Base-by-base conservation (phyloP, 257 asterid species). In the Solanum neorickii region DNA sequence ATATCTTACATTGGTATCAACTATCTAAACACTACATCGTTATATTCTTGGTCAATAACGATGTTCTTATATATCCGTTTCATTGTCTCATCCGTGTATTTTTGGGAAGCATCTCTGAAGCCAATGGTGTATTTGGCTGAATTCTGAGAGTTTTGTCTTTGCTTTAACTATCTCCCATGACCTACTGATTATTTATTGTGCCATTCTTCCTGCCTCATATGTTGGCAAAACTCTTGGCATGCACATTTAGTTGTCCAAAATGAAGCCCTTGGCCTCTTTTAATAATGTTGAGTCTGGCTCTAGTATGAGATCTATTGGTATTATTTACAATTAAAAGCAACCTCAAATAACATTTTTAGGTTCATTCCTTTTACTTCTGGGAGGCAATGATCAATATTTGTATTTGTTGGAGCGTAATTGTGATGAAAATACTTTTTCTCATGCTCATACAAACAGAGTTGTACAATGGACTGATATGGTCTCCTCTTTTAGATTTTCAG, bases 401-500 rank as follows among this genome's bases (percentile, higher is more conserved):
- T 80, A 16, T 80, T 49, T 80, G 44, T 47, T 27, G 16, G 1
- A 15, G 84, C 41, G 11, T 13, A 46, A 20, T 47, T 46, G 66
- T 47, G 41, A 47, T 78, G 42, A 46, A 27, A 46, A 47, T 78
- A 18, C 44, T 47, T 49, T 47, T 78, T 29, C 25, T 80, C 68
- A 49, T 49, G 66, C 69, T 80, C 68, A 27, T 80, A 29, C 68
- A 80, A 80, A 25, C 42, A 16, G 27, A 47, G 66, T 27, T 25
- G 62, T 47, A 11, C 16, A 16, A 5, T 80, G 29, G 85, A 29
- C 85, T 80, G 85, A 80, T 80, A 18, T 1, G 3, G 16, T 49
- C 6, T 80, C 69, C 85, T 80, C 68, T 29, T 47, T 47, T 29
- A 95, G 99, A 94, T 97, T 85, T 97, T 97, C 94, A 95, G 98